Percentiles rank a stretch among this genome's conserved stretches.
Conservation (phyloP, 108 stramenopile species). For the Pseudonitzschia delicatissima region DNA sequence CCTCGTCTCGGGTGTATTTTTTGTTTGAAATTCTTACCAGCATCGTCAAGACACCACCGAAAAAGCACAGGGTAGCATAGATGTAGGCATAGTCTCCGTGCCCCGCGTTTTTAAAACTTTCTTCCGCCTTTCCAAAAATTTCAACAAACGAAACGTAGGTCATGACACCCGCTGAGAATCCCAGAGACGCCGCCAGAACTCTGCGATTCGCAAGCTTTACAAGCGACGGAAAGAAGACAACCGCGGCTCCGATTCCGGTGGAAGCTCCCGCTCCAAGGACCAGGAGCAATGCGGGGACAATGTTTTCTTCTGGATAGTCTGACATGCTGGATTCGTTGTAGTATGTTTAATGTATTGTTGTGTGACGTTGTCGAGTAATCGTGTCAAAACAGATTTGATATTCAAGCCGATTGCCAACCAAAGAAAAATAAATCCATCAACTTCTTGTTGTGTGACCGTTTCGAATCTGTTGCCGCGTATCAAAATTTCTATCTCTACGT, state of each 20-base stretch:
- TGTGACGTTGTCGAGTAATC: too few species aligned
- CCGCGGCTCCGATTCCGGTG: slow-evolving; percentile 34
- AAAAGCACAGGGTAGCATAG: slow-evolving; percentile 58
- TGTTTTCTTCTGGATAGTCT: neutral
- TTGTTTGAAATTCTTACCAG: slow-evolving; percentile 37
- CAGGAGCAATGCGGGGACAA: neutral
- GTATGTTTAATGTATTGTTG: too few species aligned
- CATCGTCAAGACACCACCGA: slow-evolving; percentile 59
- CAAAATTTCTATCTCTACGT: too few species aligned
- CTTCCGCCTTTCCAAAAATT: slow-evolving; percentile 65
- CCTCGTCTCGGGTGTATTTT: neutral
- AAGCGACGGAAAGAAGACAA: slow-evolving; percentile 69
- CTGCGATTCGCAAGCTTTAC: slow-evolving; percentile 55
- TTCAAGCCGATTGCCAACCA: too few species aligned
- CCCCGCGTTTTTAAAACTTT: slow-evolving; percentile 40
- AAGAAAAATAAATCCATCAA: too few species aligned
- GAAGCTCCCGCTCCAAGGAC: slow-evolving; percentile 5
- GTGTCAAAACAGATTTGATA: too few species aligned
- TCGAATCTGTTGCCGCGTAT: too few species aligned
- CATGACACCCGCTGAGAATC: slow-evolving; percentile 90
- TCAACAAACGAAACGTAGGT: slow-evolving; percentile 86
- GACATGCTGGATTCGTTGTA: too few species aligned
- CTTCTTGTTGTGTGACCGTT: too few species aligned
- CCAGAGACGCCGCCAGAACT: slow-evolving; percentile 70
- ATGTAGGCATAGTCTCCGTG: slow-evolving; percentile 40